Percentiles rank a stretch among this genome's conserved stretches.
Evolutionary conservation across 352 stramenopile genomes (phyloP).

Genomic region (Globisporangium abappressorium): DNA sequence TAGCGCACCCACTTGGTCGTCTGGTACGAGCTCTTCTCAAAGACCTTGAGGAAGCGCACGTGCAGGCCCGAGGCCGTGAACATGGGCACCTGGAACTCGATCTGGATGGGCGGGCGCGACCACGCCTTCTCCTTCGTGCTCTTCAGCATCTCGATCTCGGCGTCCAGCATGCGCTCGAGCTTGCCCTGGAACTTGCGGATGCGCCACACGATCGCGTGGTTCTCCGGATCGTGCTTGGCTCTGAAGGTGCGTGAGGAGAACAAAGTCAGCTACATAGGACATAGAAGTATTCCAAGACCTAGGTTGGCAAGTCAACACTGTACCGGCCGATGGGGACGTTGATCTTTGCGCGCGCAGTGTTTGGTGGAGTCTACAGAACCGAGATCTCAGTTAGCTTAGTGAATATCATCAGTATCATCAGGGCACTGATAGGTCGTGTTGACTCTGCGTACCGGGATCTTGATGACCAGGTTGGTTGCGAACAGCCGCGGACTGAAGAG

Average conservation of each 20-base stretch:
- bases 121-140: conserved; percentile 96
- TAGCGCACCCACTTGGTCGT: conserved; percentile 99
- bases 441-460: conserved; percentile 68
- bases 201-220: conserved; percentile 97
- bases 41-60: conserved; percentile 98
- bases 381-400: not conserved
- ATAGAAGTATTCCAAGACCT: not conserved
- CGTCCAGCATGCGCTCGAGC: conserved; percentile 92
- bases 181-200: conserved; percentile 97
- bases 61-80: conserved; percentile 97
- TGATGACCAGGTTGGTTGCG: conserved; percentile 96
- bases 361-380: conserved; percentile 76
- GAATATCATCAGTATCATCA: not conserved
- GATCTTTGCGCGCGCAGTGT: conserved; percentile 95
- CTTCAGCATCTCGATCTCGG: conserved; percentile 96
- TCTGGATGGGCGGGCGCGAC: conserved; percentile 95
- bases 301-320: not conserved
- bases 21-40: conserved; percentile 98
- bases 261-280: not conserved
- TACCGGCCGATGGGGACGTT: conserved; percentile 91
- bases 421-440: not conserved
- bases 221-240: conserved; percentile 97
- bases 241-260: conserved; percentile 22
- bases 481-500: conserved; percentile 96
- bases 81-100: conserved; percentile 98